These are phyloP conservation scores for Geranomyces michiganensis DNA, from an alignment of 192 early-diverging fungal species.

Conservation along the genomic window DNA sequence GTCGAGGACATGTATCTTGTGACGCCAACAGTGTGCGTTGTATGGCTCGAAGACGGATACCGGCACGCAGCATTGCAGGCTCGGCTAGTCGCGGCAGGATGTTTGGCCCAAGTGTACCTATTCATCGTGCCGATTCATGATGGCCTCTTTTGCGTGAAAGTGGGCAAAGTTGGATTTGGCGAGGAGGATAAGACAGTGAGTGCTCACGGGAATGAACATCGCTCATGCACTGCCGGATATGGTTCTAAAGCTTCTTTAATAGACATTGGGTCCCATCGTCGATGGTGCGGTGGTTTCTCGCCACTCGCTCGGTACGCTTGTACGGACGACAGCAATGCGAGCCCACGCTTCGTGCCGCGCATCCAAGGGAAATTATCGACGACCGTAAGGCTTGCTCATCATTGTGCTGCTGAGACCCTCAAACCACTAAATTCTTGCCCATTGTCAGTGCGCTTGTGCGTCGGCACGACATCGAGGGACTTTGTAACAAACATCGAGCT, in stretches of 20 bases:
- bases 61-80: conserved; percentile 9
- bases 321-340: conserved; percentile 72
- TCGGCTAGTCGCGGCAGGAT: conserved; percentile 3
- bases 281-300: conserved; percentile 75
- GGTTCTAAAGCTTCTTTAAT: background rate
- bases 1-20: conserved; percentile 5
- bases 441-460: conserved; percentile 35
- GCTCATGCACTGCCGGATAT: background rate
- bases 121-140: conserved; percentile 47
- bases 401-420: too few relatives aligned
- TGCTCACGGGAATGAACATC: background rate
- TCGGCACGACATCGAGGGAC: conserved; percentile 47
- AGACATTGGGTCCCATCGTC: conserved; percentile 65
- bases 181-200: conserved; percentile 15
- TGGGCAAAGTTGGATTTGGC: conserved; percentile 5
- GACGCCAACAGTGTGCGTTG: conserved; percentile 52
- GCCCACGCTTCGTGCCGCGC: conserved; percentile 60
- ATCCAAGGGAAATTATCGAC: conserved; percentile 55
- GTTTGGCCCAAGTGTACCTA: conserved; percentile 49
- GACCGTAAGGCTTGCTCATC: conserved; percentile 54
- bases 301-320: conserved; percentile 67
- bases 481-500: conserved; percentile 41
- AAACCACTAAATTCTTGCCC: too few relatives aligned
- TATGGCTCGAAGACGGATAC: conserved; percentile 74
- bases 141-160: conserved; percentile 4